Percentiles rank a stretch among this genome's conserved stretches.
Conservation (phyloP, 192 early-diverging fungal species). For the Haplosporangium gracile region DNA sequence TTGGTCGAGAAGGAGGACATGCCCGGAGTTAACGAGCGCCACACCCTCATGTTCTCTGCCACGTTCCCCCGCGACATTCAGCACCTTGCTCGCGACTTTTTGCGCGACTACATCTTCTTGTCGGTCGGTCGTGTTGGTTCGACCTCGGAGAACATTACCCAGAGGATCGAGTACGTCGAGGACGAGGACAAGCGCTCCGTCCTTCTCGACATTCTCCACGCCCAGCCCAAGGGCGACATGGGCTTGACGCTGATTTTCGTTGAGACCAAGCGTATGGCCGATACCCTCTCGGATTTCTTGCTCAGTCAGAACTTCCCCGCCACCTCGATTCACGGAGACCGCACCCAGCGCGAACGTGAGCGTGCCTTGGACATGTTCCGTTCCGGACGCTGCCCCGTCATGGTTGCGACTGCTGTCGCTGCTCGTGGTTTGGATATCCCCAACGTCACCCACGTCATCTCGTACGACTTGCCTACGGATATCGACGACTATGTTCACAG, state of each 20-base stretch:
- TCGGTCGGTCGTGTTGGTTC: conserved; percentile 95
- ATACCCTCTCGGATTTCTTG: conserved; percentile 89
- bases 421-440: conserved; percentile 94
- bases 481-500: conserved; percentile 99
- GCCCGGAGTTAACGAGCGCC: conserved; percentile 78
- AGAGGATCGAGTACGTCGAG: conserved; percentile 93
- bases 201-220: conserved; percentile 85
- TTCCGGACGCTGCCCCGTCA: conserved; percentile 81
- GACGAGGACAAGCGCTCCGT: conserved; percentile 94
- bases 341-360: conserved; percentile 96
- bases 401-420: conserved; percentile 98
- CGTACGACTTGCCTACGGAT: conserved; percentile 96
- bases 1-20: conserved; percentile 86
- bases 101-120: conserved; percentile 87
- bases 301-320: conserved; percentile 85
- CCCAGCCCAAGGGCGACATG: conserved; percentile 61
- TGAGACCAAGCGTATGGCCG: conserved; percentile 96
- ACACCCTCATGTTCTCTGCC: conserved; percentile 96
- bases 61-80: conserved; percentile 94
- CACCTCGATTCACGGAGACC: conserved; percentile 97
- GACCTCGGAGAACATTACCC: conserved; percentile 96
- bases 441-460: conserved; percentile 90
- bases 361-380: conserved; percentile 91
- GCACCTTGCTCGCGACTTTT: conserved; percentile 87
- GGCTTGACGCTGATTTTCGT: conserved; percentile 96